Base-by-base conservation (phyloP, 441 rosid genomes). In the Syzygium syzygioides region DNA sequence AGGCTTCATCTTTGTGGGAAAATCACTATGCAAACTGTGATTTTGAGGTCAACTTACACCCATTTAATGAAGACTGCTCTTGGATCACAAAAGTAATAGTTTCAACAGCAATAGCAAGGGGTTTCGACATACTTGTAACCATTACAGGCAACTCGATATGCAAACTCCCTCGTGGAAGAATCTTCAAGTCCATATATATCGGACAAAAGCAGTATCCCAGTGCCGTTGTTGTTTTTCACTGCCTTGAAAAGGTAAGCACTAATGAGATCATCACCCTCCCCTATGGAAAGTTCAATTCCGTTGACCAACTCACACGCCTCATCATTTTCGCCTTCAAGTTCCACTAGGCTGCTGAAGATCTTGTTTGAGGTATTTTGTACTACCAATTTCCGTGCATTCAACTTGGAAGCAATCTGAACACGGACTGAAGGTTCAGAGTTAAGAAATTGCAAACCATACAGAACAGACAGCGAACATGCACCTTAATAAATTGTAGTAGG, bases 141-240 rank as follows among this genome's bases (percentile, higher is more conserved):
- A 90, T 93, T 95, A 93, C 98, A 97, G 79, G 99, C 99, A 37
- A 97, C 93, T 6, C 98, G 96, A 86, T 97, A 97, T 9, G 99
- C 98, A 34, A 96, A 97, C 68, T 97, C 96, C 85, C 96, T 95
- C 4, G 96, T 97, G 79, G 96, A 90, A 12, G 97, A 92, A 92
- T 96, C 95, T 93, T 94, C 96, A 60, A 94, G 95, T 41, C 99
- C 98, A 66, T 93, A 96, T 87, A 95, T 89, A 90, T 96, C 98
- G 85, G 98, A 95, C 91, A 96, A 91, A 55, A 96, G 93, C 89
- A 96, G 92, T 68, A 95, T 87, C 86, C 97, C 98, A 88, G 93
- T 92, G 86, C 94, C 95, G 86, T 96, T 97, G 85, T 96, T 96
- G 85, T 96, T 96, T 87, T 96, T 96, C 71, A 96, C 96, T 26